phyloP scores from a whole-genome alignment of 176 grass and related monocot species.

The Elaeis guineensis region DNA sequence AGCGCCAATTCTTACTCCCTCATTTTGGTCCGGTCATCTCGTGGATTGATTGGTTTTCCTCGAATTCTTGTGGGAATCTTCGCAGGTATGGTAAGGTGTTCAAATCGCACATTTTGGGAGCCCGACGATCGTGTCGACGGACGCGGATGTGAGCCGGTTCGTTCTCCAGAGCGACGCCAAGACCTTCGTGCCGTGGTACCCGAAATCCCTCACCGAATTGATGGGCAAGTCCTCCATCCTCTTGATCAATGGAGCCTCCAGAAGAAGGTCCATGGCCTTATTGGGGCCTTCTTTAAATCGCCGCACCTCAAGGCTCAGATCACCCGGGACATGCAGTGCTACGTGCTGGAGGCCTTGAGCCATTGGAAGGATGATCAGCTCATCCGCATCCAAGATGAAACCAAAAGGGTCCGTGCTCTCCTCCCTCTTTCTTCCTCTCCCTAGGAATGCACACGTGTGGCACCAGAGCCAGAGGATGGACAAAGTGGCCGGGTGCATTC shows the following conservation, averaged over 20 bases:
- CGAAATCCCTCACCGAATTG: constrained; percentile 78
- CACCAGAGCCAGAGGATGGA: constrained; percentile 31
- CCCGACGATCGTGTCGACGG: constrained; percentile 65
- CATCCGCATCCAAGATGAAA: constrained; percentile 74
- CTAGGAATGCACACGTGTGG: constrained; percentile 45
- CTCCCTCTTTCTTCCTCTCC: background rate
- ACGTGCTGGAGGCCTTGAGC: constrained; percentile 32
- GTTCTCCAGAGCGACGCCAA: constrained; percentile 80
- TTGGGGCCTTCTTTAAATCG: constrained; percentile 91
- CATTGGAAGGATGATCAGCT: constrained; percentile 34
- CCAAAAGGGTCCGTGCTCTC: constrained; percentile 56
- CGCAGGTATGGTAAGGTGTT: constrained; percentile 85
- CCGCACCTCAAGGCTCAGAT: constrained; percentile 64
- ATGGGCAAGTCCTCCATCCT: constrained; percentile 98
- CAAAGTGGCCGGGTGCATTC: background rate
- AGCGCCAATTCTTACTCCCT: too few relatives aligned
- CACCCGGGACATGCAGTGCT: constrained; percentile 78
- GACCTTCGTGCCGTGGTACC: constrained; percentile 88
- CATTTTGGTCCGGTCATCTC: too few relatives aligned
- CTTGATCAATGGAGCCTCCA: constrained; percentile 73
- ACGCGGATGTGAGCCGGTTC: constrained; percentile 71
- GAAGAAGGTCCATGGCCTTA: constrained; percentile 70
- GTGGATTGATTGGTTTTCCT: too few relatives aligned
- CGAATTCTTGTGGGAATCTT: too few relatives aligned
- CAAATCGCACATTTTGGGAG: constrained; percentile 85